Conservation (phyloP, 192 early-diverging fungal genomes). For the Spizellomyces sp. region DNA sequence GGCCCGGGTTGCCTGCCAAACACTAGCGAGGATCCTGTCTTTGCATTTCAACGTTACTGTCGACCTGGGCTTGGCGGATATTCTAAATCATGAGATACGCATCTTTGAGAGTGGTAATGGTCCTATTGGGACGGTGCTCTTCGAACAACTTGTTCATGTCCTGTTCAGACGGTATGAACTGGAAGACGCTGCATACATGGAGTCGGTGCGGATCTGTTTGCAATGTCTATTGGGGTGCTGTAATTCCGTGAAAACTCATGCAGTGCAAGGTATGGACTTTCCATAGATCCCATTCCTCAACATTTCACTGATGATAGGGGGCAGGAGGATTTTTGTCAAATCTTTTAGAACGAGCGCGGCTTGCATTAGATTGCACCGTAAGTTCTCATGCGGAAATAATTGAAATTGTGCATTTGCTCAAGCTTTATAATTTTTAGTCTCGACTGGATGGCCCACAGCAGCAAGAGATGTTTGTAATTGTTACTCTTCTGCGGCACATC, state of each 20-base stretch:
- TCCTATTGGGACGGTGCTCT: conserved; percentile 19
- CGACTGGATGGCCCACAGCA: conserved; percentile 21
- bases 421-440: background rate
- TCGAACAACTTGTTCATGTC: conserved; percentile 14
- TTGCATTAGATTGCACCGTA: too few relatives aligned
- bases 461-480: conserved; percentile 18
- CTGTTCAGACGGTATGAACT: conserved; percentile 11
- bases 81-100: background rate
- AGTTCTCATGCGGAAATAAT: too few relatives aligned
- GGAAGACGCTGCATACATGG: background rate
- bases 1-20: background rate
- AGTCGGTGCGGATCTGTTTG: too few relatives aligned
- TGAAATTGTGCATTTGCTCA: too few relatives aligned
- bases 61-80: conserved; percentile 33
- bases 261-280: too few relatives aligned
- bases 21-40: conserved; percentile 24
- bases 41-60: conserved; percentile 31
- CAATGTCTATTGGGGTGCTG: too few relatives aligned
- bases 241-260: too few relatives aligned
- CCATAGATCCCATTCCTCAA: too few relatives aligned
- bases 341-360: too few relatives aligned
- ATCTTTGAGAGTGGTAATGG: too few relatives aligned
- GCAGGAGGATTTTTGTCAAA: too few relatives aligned
- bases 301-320: too few relatives aligned
- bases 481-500: conserved; percentile 32